Conservation (phyloP, 257 asterid species). For the Capsicum rhomboideum region DNA sequence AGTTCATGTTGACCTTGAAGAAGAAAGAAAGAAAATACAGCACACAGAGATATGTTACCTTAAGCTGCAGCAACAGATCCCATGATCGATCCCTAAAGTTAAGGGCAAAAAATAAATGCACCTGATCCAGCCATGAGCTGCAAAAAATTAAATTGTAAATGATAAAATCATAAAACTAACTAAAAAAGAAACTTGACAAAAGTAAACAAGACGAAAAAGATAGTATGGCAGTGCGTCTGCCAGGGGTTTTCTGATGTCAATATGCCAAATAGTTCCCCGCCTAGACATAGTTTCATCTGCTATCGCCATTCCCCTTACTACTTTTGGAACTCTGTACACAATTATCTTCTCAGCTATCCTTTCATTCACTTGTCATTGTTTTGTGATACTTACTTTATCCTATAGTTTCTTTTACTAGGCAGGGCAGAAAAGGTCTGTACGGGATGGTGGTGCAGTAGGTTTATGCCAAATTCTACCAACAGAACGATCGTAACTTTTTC, state of each 20-base stretch:
- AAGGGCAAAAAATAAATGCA: slow-evolving; percentile 45
- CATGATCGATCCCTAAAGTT: slow-evolving; percentile 44
- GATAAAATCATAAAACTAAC: background rate
- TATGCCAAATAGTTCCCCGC: background rate
- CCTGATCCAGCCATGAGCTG: slow-evolving; percentile 80
- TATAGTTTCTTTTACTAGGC: background rate
- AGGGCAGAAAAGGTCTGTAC: background rate
- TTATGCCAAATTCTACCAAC: background rate
- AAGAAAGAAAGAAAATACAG: background rate
- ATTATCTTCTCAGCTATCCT: background rate
- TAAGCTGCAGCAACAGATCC: slow-evolving; percentile 51
- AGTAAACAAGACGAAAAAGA: background rate
- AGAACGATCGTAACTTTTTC: background rate
- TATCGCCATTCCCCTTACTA: background rate
- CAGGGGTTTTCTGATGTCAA: background rate
- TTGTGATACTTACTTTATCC: background rate
- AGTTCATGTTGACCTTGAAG: background rate
- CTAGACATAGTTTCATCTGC: background rate
- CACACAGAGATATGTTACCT: slow-evolving; percentile 30
- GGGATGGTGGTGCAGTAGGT: background rate
- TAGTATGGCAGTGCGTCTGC: background rate
- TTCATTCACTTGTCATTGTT: background rate
- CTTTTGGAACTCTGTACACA: background rate
- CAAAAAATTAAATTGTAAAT: slow-evolving; percentile 15
- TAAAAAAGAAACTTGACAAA: background rate